Conservation (phyloP, 306 rosid genomes). For the Comarum palustre region DNA sequence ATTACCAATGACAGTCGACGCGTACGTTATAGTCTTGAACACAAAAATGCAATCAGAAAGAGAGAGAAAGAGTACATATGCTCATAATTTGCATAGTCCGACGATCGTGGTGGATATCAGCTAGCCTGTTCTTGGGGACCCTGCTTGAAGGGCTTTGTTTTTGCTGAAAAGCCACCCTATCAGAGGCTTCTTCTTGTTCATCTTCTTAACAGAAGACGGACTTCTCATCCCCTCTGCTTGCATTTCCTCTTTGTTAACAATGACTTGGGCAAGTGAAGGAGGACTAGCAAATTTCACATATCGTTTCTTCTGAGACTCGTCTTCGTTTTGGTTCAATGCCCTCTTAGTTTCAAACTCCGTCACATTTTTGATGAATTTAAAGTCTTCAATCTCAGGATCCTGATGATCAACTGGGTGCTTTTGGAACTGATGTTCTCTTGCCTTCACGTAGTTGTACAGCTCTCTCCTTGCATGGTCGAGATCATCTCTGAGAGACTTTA, state of each 20-base stretch:
- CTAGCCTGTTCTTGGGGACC: conserved; percentile 5
- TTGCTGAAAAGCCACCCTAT: conserved; percentile 67
- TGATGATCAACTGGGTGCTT: conserved; percentile 25
- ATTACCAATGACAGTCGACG: neutral
- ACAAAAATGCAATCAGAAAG: neutral
- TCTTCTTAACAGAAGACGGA: conserved; percentile 43
- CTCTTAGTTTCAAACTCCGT: conserved; percentile 31
- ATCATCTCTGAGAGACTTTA: conserved; percentile 60
- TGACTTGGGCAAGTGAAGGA: conserved; percentile 49
- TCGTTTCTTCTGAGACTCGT: conserved; percentile 45
- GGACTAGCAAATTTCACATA: conserved; percentile 83
- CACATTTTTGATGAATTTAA: conserved; percentile 55
- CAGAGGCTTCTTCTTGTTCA: conserved; percentile 60
- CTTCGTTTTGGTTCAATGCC: conserved; percentile 25
- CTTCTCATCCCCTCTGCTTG: conserved; percentile 18
- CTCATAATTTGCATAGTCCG: neutral
- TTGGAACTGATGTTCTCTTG: conserved; percentile 35
- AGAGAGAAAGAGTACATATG: neutral
- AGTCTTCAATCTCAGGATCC: conserved; percentile 54
- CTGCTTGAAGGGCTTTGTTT: conserved; percentile 38
- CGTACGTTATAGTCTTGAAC: neutral
- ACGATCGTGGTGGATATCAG: neutral
- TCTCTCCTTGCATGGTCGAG: conserved; percentile 62
- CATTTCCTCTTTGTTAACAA: conserved; percentile 36
- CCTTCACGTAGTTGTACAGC: conserved; percentile 47